A percentile compares a stretch with the other conserved stretches of the same genome.
These are phyloP conservation scores for Prosopis cineraria DNA, from an alignment of 306 rosid genomes.

Conservation along the genomic window DNA sequence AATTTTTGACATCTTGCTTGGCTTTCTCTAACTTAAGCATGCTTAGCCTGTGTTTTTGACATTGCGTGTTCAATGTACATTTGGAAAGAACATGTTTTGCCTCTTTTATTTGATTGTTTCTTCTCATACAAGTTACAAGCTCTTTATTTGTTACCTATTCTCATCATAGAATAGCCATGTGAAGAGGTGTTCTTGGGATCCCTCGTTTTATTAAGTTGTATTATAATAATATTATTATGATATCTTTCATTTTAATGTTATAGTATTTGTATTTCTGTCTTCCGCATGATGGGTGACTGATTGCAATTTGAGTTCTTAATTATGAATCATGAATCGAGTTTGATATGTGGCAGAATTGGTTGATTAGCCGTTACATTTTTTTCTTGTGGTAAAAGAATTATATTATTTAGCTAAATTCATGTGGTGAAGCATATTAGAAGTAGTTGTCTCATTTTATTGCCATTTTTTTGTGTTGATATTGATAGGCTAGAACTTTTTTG, in stretches of 20 bases:
- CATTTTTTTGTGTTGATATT: not conserved
- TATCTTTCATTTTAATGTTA: not conserved
- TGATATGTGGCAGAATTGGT: conserved; percentile 11
- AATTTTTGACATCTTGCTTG: not conserved
- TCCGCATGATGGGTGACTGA: not conserved
- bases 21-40: not conserved
- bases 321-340: not conserved
- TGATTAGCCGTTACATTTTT: not conserved
- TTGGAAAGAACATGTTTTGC: not conserved
- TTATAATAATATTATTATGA: not conserved
- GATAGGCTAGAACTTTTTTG: not conserved
- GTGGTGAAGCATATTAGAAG: not conserved
- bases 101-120: not conserved
- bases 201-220: not conserved
- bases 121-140: not conserved
- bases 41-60: not conserved
- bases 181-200: conserved; percentile 9
- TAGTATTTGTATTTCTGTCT: not conserved
- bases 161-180: not conserved
- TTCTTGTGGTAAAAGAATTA: not conserved
- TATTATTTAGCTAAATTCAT: not conserved
- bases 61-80: conserved; percentile 15
- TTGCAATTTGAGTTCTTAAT: conserved; percentile 3
- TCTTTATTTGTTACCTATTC: conserved; percentile 6
- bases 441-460: not conserved